Conservation (phyloP, 164 flowering plant genomes). For the Magnolia changhungtana region DNA sequence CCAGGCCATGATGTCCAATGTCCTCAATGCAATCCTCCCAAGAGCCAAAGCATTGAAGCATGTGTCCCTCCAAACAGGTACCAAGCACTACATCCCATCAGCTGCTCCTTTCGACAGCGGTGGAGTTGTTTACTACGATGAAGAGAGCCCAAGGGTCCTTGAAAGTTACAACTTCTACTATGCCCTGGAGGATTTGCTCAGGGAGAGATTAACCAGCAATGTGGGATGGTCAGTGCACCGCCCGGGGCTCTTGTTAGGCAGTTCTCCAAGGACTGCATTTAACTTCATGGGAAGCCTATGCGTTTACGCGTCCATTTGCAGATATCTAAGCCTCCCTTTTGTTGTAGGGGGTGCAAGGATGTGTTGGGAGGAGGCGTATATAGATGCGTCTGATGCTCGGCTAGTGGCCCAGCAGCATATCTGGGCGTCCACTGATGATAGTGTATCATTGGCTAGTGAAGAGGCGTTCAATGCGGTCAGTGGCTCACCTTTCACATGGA, state of each 20-base stretch:
- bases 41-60: constrained; percentile 48
- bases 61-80: constrained; percentile 83
- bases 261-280: constrained; percentile 48
- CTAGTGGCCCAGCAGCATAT: constrained; percentile 82
- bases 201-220: constrained; percentile 37
- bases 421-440: constrained; percentile 57
- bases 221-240: constrained; percentile 75
- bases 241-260: constrained; percentile 73
- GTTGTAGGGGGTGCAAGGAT: constrained; percentile 67
- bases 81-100: constrained; percentile 62
- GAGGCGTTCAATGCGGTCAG: constrained; percentile 67
- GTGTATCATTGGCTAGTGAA: constrained; percentile 24
- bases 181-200: constrained; percentile 64
- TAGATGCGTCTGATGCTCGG: constrained; percentile 77
- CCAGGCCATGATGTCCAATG: constrained; percentile 67
- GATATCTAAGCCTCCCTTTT: constrained; percentile 59
- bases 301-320: constrained; percentile 71
- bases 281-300: constrained; percentile 75
- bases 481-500: constrained; percentile 67
- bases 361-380: constrained; percentile 68
- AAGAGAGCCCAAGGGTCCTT: constrained; percentile 53
- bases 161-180: constrained; percentile 56
- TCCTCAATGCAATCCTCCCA: constrained; percentile 54
- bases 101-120: constrained; percentile 15
- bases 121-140: constrained; percentile 29